Evolutionary conservation across 192 early-diverging fungal species (phyloP).

Genomic region (Backusella morwellensis): DNA sequence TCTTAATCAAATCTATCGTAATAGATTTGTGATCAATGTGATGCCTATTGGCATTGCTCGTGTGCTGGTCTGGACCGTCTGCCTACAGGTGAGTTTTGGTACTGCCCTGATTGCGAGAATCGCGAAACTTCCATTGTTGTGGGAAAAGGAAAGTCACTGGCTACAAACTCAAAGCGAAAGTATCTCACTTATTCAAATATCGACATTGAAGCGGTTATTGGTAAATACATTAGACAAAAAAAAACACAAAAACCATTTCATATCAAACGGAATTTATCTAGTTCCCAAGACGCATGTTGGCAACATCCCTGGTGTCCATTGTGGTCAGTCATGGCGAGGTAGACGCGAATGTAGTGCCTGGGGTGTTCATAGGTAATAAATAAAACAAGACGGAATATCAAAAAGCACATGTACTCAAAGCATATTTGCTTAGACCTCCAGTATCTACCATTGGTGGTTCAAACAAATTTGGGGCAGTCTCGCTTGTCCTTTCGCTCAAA

Average conservation of each 20-base stretch:
- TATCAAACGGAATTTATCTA: neutral
- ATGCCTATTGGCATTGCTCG: constrained; percentile 50
- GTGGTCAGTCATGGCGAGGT: constrained; percentile 54
- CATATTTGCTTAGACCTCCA: constrained; percentile 43
- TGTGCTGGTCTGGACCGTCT: constrained; percentile 42
- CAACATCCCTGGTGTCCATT: constrained; percentile 56
- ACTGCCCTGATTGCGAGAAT: constrained; percentile 47
- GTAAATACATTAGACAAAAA: constrained; percentile 5
- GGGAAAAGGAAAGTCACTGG: constrained; percentile 46
- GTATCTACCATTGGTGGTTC: constrained; percentile 63
- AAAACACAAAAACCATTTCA: no score
- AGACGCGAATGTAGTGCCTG: constrained; percentile 46
- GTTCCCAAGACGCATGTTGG: constrained; percentile 48
- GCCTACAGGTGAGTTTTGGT: constrained; percentile 48
- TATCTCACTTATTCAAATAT: constrained; percentile 51
- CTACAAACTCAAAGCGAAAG: constrained; percentile 48
- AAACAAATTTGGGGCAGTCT: constrained; percentile 49
- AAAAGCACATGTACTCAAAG: neutral
- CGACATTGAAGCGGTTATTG: neutral
- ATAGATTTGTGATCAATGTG: constrained; percentile 57
- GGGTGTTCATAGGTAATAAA: constrained; percentile 48
- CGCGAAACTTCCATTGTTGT: constrained; percentile 32
- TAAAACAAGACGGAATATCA: neutral
- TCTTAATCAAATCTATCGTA: neutral
- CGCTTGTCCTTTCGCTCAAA: constrained; percentile 61